Conservation (phyloP, 1,284 basidiomycete genomes). For the Trametes versicolor region DNA sequence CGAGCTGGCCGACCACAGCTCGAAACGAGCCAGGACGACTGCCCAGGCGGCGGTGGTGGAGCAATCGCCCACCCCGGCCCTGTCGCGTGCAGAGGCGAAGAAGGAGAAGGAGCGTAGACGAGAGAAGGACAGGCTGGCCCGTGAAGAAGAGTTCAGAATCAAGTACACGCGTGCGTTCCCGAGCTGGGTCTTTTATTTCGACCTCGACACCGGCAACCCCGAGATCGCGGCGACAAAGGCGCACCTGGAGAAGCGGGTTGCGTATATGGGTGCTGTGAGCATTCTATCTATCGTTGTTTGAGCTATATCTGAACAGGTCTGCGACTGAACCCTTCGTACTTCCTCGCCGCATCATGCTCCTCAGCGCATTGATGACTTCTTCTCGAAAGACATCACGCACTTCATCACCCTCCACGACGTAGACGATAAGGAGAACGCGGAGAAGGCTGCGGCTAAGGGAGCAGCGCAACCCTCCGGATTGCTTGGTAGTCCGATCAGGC, state of each 20-base stretch:
- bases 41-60: conserved; percentile 25
- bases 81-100: conserved; percentile 39
- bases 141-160: conserved; percentile 78
- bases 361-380: conserved; percentile 87
- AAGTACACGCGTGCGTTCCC: conserved; percentile 92
- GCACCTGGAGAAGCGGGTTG: conserved; percentile 63
- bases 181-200: conserved; percentile 87
- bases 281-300: neutral
- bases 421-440: conserved; percentile 72
- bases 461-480: conserved; percentile 35
- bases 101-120: conserved; percentile 54
- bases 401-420: conserved; percentile 71
- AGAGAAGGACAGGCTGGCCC: conserved; percentile 47
- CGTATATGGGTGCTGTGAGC: conserved; percentile 83
- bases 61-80: conserved; percentile 37
- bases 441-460: conserved; percentile 39
- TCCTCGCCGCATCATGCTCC: neutral
- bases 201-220: conserved; percentile 67
- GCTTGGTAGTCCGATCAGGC: conserved; percentile 74
- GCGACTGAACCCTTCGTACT: conserved; percentile 2
- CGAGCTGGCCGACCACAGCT: conserved; percentile 45
- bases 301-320: neutral
- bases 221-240: conserved; percentile 56
- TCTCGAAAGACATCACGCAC: conserved; percentile 87
- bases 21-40: conserved; percentile 47